Percentiles rank a stretch among this genome's conserved stretches.
Evolutionary conservation across 108 stramenopile genomes (phyloP).

Genomic region (Skeletonema potamos): DNA sequence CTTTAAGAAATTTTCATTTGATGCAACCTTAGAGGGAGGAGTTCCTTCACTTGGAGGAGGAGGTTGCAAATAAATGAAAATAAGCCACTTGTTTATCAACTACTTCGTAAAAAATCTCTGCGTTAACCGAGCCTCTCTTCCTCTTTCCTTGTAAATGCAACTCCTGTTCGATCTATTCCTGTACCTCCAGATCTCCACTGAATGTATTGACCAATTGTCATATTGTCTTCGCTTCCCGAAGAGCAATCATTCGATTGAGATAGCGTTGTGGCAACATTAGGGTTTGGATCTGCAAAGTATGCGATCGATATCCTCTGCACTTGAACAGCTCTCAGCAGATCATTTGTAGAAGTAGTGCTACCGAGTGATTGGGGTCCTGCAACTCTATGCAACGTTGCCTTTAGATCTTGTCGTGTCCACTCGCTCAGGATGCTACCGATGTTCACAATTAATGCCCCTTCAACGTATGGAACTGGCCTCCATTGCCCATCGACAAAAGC

Average conservation of each 20-base stretch:
- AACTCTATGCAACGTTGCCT: conserved; percentile 71
- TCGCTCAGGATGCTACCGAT: conserved; percentile 57
- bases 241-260: neutral
- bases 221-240: conserved; percentile 8
- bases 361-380: conserved; percentile 49
- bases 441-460: conserved; percentile 65
- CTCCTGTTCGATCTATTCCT: conserved; percentile 48
- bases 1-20: conserved; percentile 17
- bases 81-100: no score
- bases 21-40: conserved; percentile 35
- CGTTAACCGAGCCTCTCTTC: conserved; percentile 15
- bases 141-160: conserved; percentile 52
- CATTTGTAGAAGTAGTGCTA: conserved; percentile 3
- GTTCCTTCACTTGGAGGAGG: conserved; percentile 39
- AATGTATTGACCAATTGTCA: conserved; percentile 67
- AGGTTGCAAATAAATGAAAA: conserved; percentile 31
- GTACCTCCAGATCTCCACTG: conserved; percentile 58
- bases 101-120: no score
- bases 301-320: conserved; percentile 55
- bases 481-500: conserved; percentile 47
- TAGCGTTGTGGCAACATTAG: conserved; percentile 32
- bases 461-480: conserved; percentile 55
- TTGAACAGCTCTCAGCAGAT: conserved; percentile 21
- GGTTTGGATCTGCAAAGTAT: conserved; percentile 74
- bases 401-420: conserved; percentile 56